These are phyloP conservation scores for Daldinia sp. DNA, from an alignment of 2,329 filamentous ascomycete genomes.

Conservation along the genomic window DNA sequence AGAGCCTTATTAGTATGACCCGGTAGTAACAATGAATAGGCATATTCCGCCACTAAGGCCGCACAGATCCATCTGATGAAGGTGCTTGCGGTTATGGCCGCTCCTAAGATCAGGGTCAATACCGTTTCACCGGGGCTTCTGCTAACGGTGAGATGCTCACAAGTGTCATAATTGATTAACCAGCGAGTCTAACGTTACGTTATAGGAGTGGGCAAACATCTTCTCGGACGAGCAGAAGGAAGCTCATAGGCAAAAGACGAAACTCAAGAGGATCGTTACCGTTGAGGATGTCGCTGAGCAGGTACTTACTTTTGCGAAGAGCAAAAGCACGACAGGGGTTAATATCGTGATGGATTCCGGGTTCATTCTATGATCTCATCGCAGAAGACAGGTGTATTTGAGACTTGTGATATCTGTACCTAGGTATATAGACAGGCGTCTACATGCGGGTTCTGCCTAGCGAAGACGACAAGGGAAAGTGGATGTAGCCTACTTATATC, in stretches of 20 bases:
- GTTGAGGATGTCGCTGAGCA: conserved; percentile 69
- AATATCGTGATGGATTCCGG: conserved; percentile 65
- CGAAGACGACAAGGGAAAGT: neutral
- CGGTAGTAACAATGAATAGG: conserved; percentile 54
- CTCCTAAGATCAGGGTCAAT: conserved; percentile 70
- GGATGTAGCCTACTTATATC: neutral
- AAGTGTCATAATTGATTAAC: neutral
- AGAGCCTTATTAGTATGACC: neutral
- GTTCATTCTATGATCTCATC: conserved; percentile 40
- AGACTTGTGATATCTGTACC: neutral
- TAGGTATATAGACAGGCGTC: neutral
- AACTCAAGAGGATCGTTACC: conserved; percentile 69
- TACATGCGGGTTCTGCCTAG: conserved; percentile 2
- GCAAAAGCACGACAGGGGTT: conserved; percentile 63
- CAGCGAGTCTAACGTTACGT: conserved; percentile 35
- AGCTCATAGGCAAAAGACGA: conserved; percentile 64
- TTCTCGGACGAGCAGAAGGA: conserved; percentile 70
- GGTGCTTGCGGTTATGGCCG: conserved; percentile 64
- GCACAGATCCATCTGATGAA: conserved; percentile 73
- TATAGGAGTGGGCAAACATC: conserved; percentile 70
- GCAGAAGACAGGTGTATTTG: neutral
- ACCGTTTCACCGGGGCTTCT: conserved; percentile 67
- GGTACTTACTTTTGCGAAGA: conserved; percentile 63
- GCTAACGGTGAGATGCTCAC: conserved; percentile 56
- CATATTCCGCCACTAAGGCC: conserved; percentile 83